Conservation (phyloP, 2,329 filamentous ascomycete genomes). For the Ambrosiella xylebori region DNA sequence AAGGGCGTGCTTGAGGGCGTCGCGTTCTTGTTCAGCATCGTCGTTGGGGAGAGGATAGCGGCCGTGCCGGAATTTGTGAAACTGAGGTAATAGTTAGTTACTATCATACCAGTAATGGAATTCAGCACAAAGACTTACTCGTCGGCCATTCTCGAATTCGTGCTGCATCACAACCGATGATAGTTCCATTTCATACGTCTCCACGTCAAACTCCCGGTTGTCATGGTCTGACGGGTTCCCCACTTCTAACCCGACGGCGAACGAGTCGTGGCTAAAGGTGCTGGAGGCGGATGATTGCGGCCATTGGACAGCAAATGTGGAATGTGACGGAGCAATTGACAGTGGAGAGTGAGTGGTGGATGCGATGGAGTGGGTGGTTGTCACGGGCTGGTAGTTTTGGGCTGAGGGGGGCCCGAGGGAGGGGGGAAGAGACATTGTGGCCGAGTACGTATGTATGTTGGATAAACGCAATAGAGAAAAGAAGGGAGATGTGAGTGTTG, state of each 20-base stretch:
- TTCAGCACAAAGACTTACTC: constrained; percentile 5
- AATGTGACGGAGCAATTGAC: not conserved
- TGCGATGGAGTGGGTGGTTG: not conserved
- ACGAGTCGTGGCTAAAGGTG: constrained; percentile 1
- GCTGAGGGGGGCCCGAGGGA: not conserved
- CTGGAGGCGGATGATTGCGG: not conserved
- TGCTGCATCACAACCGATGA: constrained; percentile 12
- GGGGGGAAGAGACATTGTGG: not conserved
- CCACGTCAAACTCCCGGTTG: constrained; percentile 16
- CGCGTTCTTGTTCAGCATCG: constrained; percentile 27
- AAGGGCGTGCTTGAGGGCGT: constrained; percentile 28
- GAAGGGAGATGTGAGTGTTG: not conserved
- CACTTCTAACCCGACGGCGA: constrained; percentile 3
- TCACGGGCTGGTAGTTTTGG: not conserved
- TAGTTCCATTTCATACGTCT: constrained; percentile 18
- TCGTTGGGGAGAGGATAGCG: constrained; percentile 32
- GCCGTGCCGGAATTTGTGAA: constrained; percentile 27
- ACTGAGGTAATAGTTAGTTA: constrained; percentile 14
- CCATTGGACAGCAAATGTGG: constrained; percentile 5
- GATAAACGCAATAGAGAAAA: not conserved
- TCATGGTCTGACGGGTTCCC: constrained; percentile 12
- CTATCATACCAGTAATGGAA: not conserved
- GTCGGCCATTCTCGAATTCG: constrained; percentile 13
- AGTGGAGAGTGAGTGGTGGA: not conserved
- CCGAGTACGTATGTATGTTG: not conserved